Evolutionary conservation across 257 asterid genomes (phyloP).

Genomic region (Primulina eburnea): DNA sequence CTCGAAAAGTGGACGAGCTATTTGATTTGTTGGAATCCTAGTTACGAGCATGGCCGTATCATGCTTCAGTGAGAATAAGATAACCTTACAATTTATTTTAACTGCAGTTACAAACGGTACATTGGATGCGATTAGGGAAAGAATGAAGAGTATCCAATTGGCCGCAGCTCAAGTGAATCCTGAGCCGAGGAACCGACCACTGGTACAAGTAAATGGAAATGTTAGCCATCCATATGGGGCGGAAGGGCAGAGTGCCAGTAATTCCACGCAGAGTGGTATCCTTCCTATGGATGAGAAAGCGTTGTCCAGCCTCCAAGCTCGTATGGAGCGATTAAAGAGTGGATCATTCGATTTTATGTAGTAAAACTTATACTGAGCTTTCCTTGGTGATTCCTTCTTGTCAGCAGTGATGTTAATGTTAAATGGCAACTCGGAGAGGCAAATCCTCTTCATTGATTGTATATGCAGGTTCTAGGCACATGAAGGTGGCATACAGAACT

Average conservation of each 20-base stretch:
- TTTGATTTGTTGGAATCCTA: background rate
- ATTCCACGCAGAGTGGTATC: conserved; percentile 52
- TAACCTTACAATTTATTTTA: conserved; percentile 1
- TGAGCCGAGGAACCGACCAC: conserved; percentile 55
- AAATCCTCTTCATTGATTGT: background rate
- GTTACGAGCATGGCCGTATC: background rate
- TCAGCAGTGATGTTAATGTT: conserved; percentile 21
- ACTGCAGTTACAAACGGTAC: conserved; percentile 85
- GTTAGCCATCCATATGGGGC: conserved; percentile 36
- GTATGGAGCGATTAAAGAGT: conserved; percentile 93
- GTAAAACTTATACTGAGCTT: background rate
- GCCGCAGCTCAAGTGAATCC: conserved; percentile 65
- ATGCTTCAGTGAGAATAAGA: background rate
- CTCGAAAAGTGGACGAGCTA: background rate
- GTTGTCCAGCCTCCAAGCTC: conserved; percentile 95
- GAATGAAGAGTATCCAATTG: conserved; percentile 96
- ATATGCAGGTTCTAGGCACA: background rate
- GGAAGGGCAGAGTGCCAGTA: conserved; percentile 45
- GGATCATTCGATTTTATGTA: conserved; percentile 74
- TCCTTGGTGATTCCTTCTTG: conserved; percentile 23
- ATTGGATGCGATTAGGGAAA: conserved; percentile 91
- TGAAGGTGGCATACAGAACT: background rate
- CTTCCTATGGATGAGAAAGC: conserved; percentile 98
- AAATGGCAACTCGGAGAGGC: background rate
- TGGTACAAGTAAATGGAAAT: conserved; percentile 55